Evolutionary conservation across 108 stramenopile species (phyloP), one percentile per base, ranked within the genome.

Genomic region (Skeletonema menzelii): DNA sequence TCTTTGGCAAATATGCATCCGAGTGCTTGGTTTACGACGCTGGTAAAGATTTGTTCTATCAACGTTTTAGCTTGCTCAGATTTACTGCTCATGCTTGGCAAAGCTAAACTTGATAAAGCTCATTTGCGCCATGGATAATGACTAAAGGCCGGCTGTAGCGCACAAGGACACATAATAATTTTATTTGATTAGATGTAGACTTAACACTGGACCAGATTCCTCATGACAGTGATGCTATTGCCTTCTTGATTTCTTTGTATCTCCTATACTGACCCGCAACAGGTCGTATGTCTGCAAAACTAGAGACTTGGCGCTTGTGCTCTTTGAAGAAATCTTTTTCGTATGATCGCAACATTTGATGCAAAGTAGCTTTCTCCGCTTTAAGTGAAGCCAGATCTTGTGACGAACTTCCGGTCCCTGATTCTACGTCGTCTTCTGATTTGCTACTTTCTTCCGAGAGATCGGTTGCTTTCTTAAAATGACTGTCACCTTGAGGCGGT

Each of bases 181-280:
- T 46, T 12, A 12, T 17, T n/a, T 46, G 4, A 17, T n/a, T 46
- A 12, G 44, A 5, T 3, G n/a, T 3, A 17, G 44, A 46, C 44
- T 46, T 0, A 46, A n/a, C n/a, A n/a, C n/a, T n/a, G n/a, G n/a
- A n/a, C n/a, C n/a, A n/a, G n/a, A 2, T 46, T 5, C 15, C 20
- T 49, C 49, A 53, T 0, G 49, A 53, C 2, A 83, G 22, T 14
- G 81, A 78, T 12, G 88, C 86, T 56, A 95, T 95, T 12, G 88
- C 86, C 68, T 83, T 91, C 62, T 96, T 96, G 57, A 96, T 94
- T 70, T 96, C 95, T 80, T 96, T 96, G 82, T 94, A 96, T 40
- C 93, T 81, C 58, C 93, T 87, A 83, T 94, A 96, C 59, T 94
- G 90, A 53, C 82, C 79, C n/a, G 95, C 95, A 13, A 96, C 93